phyloP scores from a whole-genome alignment of 495 filamentous ascomycete genomes.

The Amorphotheca resinae region DNA sequence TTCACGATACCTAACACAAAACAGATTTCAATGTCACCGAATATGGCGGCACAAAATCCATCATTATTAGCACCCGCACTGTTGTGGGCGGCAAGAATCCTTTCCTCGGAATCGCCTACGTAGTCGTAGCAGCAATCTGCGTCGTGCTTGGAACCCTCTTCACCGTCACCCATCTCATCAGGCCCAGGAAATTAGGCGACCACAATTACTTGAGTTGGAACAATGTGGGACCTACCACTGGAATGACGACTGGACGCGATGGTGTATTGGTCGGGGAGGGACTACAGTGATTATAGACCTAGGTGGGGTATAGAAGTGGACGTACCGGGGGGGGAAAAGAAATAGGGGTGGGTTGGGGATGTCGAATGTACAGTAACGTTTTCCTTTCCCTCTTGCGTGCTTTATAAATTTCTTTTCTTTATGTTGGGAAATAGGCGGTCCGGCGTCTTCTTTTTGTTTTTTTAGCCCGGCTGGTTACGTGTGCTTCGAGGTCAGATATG shows the following conservation, averaged over 20 bases:
- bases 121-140: constrained; percentile 89
- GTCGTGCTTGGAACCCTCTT: constrained; percentile 79
- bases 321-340: not conserved
- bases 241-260: constrained; percentile 25
- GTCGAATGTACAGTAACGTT: not conserved
- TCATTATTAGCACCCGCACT: constrained; percentile 85
- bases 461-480: not conserved
- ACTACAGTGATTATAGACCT: not conserved
- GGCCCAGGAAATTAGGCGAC: constrained; percentile 91
- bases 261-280: constrained; percentile 7
- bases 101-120: constrained; percentile 91
- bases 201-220: constrained; percentile 98
- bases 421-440: not conserved
- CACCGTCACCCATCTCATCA: constrained; percentile 78
- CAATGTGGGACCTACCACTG: constrained; percentile 59
- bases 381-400: not conserved
- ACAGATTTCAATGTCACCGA: constrained; percentile 66
- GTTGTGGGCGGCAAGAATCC: constrained; percentile 92
- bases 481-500: not conserved
- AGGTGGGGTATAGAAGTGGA: not conserved
- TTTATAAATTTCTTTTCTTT: not conserved
- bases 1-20: not conserved
- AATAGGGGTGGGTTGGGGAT: not conserved
- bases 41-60: constrained; percentile 88
- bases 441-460: not conserved